These are phyloP conservation scores for Pseudofabraea citricarpa DNA, from an alignment of 2,329 filamentous ascomycete genomes.

Conservation along the genomic window DNA sequence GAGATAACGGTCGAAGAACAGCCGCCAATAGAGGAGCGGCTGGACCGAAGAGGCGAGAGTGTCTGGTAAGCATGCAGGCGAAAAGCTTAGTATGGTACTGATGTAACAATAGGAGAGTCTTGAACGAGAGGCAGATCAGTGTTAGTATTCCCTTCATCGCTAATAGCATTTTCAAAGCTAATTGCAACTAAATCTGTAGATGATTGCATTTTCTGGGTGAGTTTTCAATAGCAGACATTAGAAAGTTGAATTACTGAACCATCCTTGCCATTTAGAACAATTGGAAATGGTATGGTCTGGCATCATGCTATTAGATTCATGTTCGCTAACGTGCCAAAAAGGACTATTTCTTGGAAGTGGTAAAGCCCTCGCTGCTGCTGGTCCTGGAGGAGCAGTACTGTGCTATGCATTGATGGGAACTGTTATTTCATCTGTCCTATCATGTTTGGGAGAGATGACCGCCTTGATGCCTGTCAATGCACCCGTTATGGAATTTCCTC, in stretches of 20 bases:
- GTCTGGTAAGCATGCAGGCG: conserved; percentile 17
- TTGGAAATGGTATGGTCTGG: conserved; percentile 36
- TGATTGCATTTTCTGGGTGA: conserved; percentile 40
- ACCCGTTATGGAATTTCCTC: conserved; percentile 34
- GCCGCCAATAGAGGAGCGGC: conserved; percentile 20
- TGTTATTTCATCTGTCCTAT: conserved; percentile 37
- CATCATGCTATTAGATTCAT: no score
- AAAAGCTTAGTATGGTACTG: no score
- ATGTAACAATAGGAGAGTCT: conserved; percentile 29
- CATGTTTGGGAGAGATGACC: conserved; percentile 36
- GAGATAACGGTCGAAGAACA: no score
- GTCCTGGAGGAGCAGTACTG: conserved; percentile 35
- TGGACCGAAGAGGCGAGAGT: conserved; percentile 21
- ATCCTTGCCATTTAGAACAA: no score
- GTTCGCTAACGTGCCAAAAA: no score
- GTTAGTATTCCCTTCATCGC: conserved; percentile 15
- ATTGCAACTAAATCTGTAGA: conserved; percentile 25
- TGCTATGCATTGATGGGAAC: conserved; percentile 37
- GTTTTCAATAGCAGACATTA: conserved; percentile 8
- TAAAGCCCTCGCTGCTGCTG: conserved; percentile 33
- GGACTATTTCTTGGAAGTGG: conserved; percentile 36
- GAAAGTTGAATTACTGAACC: conserved; percentile 3
- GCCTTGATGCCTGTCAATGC: conserved; percentile 35
- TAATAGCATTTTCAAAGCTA: no score
- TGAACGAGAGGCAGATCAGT: conserved; percentile 37